phyloP scores from a whole-genome alignment of 805 yeast genomes.

The Barnettozyma salicaria region DNA sequence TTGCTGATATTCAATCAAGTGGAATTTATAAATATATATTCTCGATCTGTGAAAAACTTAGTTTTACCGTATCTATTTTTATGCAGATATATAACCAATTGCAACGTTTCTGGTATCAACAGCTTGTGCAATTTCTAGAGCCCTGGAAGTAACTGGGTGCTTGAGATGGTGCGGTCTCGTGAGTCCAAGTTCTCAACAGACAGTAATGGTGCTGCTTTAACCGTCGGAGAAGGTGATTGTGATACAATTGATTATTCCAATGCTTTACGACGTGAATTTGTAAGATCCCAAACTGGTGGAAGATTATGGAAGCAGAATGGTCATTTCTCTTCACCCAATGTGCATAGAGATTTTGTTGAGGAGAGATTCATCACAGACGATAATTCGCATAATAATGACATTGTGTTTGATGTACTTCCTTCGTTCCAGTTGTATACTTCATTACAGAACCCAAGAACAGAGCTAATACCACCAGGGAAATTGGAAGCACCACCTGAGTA shows the following conservation, averaged over 20 bases:
- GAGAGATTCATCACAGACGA: slow-evolving; percentile 6
- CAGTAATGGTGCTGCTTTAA: too few relatives aligned
- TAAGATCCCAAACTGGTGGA: slow-evolving; percentile 6
- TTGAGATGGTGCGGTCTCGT: too few relatives aligned
- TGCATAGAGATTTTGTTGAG: slow-evolving; percentile 3
- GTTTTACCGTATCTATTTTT: too few relatives aligned
- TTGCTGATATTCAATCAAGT: too few relatives aligned
- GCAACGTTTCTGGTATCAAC: too few relatives aligned
- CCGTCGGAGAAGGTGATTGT: slow-evolving; percentile 6
- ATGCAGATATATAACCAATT: too few relatives aligned
- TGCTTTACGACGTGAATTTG: slow-evolving; percentile 10
- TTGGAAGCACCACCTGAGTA: slow-evolving; percentile 33
- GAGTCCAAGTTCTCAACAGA: too few relatives aligned
- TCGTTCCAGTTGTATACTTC: slow-evolving; percentile 64
- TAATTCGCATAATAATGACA: slow-evolving; percentile 6
- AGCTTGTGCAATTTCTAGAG: too few relatives aligned
- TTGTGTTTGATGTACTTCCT: slow-evolving; percentile 51
- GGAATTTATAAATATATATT: too few relatives aligned
- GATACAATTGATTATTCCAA: slow-evolving; percentile 11
- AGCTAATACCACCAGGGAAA: slow-evolving; percentile 26
- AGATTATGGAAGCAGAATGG: slow-evolving; percentile 3
- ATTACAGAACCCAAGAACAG: slow-evolving; percentile 36
- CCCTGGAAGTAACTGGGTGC: too few relatives aligned
- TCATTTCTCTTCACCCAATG: background rate
- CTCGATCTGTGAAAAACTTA: too few relatives aligned